phyloP scores from a whole-genome alignment of 176 grass and related monocot species.

The Carex kokanica region DNA sequence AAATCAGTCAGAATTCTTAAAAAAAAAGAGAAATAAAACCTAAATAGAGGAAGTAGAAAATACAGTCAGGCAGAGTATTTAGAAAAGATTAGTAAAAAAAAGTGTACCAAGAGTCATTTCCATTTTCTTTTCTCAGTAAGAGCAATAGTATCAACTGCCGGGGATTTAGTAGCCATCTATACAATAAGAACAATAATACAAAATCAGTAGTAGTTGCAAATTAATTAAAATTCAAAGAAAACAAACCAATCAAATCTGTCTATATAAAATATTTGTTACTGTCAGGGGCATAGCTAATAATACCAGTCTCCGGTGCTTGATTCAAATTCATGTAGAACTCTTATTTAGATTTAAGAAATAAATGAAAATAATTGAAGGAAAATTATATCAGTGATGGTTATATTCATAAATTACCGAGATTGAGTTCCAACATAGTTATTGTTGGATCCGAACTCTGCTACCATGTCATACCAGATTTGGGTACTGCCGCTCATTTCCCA shows the following conservation, averaged over 20 bases:
- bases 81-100: too few relatives aligned
- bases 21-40: too few relatives aligned
- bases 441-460: too few relatives aligned
- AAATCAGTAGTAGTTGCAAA: background rate
- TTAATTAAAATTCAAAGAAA: background rate
- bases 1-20: too few relatives aligned
- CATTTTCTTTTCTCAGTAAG: conserved; percentile 12
- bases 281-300: background rate
- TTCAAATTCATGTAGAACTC: background rate
- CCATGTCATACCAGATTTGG: too few relatives aligned
- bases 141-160: conserved; percentile 67
- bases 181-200: background rate
- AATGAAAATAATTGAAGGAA: background rate
- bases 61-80: too few relatives aligned
- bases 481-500: too few relatives aligned
- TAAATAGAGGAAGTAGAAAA: too few relatives aligned
- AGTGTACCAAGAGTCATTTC: too few relatives aligned
- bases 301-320: background rate
- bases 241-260: background rate
- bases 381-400: background rate
- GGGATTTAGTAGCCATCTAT: conserved; percentile 63
- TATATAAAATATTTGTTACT: background rate
- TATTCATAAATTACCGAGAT: background rate
- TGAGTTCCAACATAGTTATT: background rate
- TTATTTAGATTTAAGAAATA: background rate